phyloP scores from a whole-genome alignment of 768 basidiomycete species.

The Postia placenta region DNA sequence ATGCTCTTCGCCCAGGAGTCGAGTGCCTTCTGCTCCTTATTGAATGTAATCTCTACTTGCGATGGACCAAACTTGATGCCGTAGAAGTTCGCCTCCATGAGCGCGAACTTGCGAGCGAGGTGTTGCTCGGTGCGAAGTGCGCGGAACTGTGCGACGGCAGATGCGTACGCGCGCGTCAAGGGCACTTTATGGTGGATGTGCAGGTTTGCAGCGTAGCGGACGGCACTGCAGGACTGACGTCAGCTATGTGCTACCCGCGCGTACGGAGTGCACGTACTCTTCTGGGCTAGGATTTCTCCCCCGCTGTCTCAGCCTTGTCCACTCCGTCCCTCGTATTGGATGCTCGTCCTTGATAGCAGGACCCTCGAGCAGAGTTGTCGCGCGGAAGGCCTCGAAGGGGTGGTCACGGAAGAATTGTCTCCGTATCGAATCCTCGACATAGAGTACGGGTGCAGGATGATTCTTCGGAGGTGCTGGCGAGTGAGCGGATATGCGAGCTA shows the following conservation, averaged over 20 bases:
- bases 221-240: slow-evolving; percentile 44
- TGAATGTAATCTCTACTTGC: slow-evolving; percentile 55
- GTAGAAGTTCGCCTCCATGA: slow-evolving; percentile 70
- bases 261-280: slow-evolving; percentile 56
- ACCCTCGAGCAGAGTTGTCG: slow-evolving; percentile 70
- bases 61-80: slow-evolving; percentile 60
- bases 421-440: slow-evolving; percentile 81
- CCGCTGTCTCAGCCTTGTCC: slow-evolving; percentile 78
- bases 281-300: slow-evolving; percentile 81
- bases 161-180: slow-evolving; percentile 74
- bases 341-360: slow-evolving; percentile 50
- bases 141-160: slow-evolving; percentile 81
- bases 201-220: slow-evolving; percentile 77
- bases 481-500: slow-evolving; percentile 4
- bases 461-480: slow-evolving; percentile 14
- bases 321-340: slow-evolving; percentile 50
- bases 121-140: slow-evolving; percentile 82
- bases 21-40: slow-evolving; percentile 55
- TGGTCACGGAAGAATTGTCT: slow-evolving; percentile 93
- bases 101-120: slow-evolving; percentile 69
- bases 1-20: slow-evolving; percentile 54
- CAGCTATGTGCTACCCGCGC: background rate
- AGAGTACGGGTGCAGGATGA: slow-evolving; percentile 55
- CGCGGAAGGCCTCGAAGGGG: slow-evolving; percentile 91
- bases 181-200: slow-evolving; percentile 57